Evolutionary conservation across 441 rosid genomes (phyloP), one percentile per base, ranked within the genome.

Genomic region (Viola pubescens): DNA sequence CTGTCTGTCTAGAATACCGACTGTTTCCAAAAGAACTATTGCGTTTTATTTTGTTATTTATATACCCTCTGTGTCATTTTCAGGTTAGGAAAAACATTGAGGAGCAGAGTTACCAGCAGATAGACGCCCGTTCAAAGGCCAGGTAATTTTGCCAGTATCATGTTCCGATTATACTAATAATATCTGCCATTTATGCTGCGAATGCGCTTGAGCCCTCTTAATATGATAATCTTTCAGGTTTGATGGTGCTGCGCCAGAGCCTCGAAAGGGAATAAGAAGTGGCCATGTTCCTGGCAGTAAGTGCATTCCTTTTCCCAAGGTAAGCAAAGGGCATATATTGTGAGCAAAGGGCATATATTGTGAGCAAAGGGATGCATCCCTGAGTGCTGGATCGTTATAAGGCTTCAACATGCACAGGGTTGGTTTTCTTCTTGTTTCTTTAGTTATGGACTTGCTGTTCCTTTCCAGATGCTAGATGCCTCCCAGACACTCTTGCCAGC

Each of bases 241-340:
- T 77, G 89, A 88, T 43, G 98, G 96, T 49, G 58, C 78, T 69
- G 95, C 82, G 38, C 85, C 89, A 6, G 98, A 91, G 69, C 96
- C 92, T 38, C 87, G 95, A 42, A 91, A 91, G 71, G 98, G 95
- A 62, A 75, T 88, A 62, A 83, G 82, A 63, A 83, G 98, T 54
- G 96, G 98, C 61, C 98, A 91, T 76, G 81, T 91, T 39, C 98
- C 98, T 58, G 88, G 87, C 52, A 88, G 98, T 89, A 86, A 84
- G 73, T 91, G 95, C 72, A 70, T 86, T 69, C 92, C 98, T 63
- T 91, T 88, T 67, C 73, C 75, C 8, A 83, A 79, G 74, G 97
- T 84, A 76, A 6, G 7, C 16, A n/a, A 3, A 1, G 19, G 40
- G 45, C 16, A 38, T 55, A 5, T n/a, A 3, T 4, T 9, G 14